phyloP scores from a whole-genome alignment of 1,284 basidiomycete species.

The Gymnopus androsaceus region DNA sequence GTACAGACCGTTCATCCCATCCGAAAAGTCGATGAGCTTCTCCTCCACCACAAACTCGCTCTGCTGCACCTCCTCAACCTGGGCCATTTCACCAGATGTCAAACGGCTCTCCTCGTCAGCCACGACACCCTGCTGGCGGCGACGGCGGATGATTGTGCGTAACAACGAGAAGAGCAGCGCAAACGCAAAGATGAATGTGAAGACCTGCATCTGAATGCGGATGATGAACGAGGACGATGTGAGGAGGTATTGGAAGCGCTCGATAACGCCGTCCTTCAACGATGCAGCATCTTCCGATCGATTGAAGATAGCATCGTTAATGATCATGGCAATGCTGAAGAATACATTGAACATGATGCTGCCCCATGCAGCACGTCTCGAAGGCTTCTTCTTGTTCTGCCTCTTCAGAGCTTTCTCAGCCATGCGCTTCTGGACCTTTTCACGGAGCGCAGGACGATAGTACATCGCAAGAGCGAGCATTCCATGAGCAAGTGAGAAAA shows the following conservation, averaged over 20 bases:
- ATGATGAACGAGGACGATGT: neutral
- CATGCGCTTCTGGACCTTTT: neutral
- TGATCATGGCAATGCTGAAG: slow-evolving; percentile 3
- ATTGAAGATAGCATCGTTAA: slow-evolving; percentile 9
- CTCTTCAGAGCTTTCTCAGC: neutral
- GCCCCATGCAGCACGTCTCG: neutral
- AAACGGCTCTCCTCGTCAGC: neutral
- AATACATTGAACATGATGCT: neutral
- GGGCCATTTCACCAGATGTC: neutral
- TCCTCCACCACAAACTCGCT: neutral
- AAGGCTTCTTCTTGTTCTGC: neutral
- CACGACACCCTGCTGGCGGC: neutral
- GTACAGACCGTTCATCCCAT: neutral
- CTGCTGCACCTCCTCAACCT: neutral
- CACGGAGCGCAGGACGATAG: neutral
- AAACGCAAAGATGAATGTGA: neutral
- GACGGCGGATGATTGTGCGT: too few species aligned
- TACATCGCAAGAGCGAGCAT: neutral
- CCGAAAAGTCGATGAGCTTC: slow-evolving; percentile 8
- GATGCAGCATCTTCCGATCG: slow-evolving; percentile 5
- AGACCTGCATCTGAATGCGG: neutral
- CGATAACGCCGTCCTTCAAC: neutral
- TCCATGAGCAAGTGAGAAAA: neutral
- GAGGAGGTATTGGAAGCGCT: neutral
- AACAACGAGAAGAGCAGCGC: neutral